Evolutionary conservation across 768 basidiomycete species (phyloP).

Genomic region (Rhodocollybia butyracea): DNA sequence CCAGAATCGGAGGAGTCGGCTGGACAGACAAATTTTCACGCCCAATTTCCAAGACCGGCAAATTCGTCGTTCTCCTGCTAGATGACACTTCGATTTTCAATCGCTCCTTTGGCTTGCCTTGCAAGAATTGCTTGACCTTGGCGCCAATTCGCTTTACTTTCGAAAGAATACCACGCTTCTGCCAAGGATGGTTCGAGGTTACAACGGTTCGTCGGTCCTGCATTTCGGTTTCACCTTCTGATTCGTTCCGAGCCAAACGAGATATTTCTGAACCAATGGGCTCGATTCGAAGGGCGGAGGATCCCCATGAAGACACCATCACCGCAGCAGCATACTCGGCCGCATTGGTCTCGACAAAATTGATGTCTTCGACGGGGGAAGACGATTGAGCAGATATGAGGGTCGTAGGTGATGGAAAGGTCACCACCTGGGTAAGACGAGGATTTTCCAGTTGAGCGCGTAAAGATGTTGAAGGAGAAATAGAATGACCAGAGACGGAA

Average conservation of each 20-base stretch:
- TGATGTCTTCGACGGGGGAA: neutral
- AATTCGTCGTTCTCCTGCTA: neutral
- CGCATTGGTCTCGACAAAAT: constrained; percentile 18
- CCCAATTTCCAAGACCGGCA: too few relatives aligned
- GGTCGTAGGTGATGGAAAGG: constrained; percentile 3
- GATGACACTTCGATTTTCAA: neutral
- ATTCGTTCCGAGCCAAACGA: neutral
- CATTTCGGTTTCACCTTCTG: too few relatives aligned
- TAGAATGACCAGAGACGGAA: constrained; percentile 8
- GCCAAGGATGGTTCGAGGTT: neutral
- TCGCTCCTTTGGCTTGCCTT: constrained; percentile 10
- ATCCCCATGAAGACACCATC: constrained; percentile 30
- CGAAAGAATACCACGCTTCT: constrained; percentile 12
- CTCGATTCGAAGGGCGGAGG: constrained; percentile 11
- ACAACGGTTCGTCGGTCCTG: neutral
- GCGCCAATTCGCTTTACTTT: constrained; percentile 24
- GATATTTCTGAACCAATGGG: neutral
- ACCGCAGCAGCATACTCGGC: constrained; percentile 32
- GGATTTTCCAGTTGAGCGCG: constrained; percentile 8
- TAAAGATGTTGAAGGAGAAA: constrained; percentile 10
- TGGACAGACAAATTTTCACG: neutral
- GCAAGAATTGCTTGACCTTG: constrained; percentile 25
- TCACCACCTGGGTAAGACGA: constrained; percentile 4
- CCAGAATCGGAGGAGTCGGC: neutral
- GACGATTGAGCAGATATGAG: neutral